Evolutionary conservation across 495 filamentous ascomycete species (phyloP).

Genomic region (Hyphodiscus hymeniophilus): DNA sequence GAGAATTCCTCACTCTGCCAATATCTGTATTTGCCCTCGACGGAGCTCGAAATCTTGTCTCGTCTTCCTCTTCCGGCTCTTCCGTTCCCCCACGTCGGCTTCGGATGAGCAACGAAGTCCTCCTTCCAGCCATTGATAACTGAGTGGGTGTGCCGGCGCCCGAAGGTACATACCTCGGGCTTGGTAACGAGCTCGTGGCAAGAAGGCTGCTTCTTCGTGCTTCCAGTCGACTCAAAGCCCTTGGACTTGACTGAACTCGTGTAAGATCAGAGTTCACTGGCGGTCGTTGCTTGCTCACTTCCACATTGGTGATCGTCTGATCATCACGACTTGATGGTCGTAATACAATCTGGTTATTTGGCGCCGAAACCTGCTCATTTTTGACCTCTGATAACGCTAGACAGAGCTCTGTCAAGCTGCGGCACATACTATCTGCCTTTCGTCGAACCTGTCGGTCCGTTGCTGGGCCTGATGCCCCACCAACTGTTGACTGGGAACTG

Average conservation of each 20-base stretch:
- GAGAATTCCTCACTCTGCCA: conserved; percentile 24
- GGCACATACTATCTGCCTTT: conserved; percentile 88
- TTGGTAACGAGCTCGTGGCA: conserved; percentile 23
- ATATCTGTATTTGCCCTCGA: conserved; percentile 51
- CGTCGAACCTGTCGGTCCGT: conserved; percentile 76
- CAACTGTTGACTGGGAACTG: conserved; percentile 53
- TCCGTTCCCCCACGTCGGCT: conserved; percentile 38
- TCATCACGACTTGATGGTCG: conserved; percentile 23
- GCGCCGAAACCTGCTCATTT: conserved; percentile 12
- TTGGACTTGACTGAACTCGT: conserved; percentile 41
- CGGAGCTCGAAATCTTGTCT: conserved; percentile 40
- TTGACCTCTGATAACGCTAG: conserved; percentile 66
- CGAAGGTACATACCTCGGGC: conserved; percentile 21
- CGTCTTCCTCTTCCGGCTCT: conserved; percentile 35
- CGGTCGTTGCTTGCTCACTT: conserved; percentile 23
- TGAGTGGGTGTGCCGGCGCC: conserved; percentile 22
- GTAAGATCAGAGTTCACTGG: conserved; percentile 38
- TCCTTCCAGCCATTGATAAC: conserved; percentile 27
- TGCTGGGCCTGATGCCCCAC: conserved; percentile 45
- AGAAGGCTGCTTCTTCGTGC: conserved; percentile 60
- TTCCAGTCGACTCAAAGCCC: conserved; percentile 63
- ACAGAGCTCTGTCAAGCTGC: conserved; percentile 86
- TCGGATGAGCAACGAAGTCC: conserved; percentile 35
- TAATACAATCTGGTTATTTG: conserved; percentile 1
- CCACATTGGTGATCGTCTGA: conserved; percentile 8